phyloP scores from a whole-genome alignment of 2,329 filamentous ascomycete species.

The Aspergillus novofumigatus region DNA sequence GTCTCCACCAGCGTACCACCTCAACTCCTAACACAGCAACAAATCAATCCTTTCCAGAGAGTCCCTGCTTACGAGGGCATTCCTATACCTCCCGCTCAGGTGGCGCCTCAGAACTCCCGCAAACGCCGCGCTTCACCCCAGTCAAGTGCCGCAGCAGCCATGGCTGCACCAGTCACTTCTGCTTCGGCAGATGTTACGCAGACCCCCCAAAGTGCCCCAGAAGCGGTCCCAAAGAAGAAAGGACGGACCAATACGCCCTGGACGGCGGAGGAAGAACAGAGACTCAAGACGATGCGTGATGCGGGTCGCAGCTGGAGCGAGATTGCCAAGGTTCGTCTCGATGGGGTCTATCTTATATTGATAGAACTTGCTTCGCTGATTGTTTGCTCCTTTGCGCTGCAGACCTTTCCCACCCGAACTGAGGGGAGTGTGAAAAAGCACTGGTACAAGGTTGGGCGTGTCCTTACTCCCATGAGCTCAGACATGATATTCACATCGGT shows the following conservation, averaged over 20 bases:
- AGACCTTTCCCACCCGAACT: conserved; percentile 89
- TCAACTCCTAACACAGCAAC: conserved; percentile 37
- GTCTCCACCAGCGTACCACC: conserved; percentile 31
- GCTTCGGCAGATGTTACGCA: conserved; percentile 28
- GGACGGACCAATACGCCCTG: conserved; percentile 97
- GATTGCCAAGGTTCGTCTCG: conserved; percentile 76
- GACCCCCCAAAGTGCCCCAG: conserved; percentile 20
- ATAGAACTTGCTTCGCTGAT: background rate
- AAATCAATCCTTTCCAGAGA: conserved; percentile 33
- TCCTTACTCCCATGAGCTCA: background rate
- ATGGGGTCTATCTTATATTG: background rate
- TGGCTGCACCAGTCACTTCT: conserved; percentile 30
- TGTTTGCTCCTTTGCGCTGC: conserved; percentile 7
- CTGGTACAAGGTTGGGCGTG: conserved; percentile 81
- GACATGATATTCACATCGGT: conserved; percentile 16
- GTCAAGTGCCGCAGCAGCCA: conserved; percentile 33
- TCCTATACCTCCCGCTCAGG: conserved; percentile 36
- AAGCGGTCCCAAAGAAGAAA: conserved; percentile 62
- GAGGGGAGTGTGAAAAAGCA: conserved; percentile 99
- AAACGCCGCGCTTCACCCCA: conserved; percentile 43
- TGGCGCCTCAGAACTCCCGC: conserved; percentile 36
- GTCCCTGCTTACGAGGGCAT: conserved; percentile 36
- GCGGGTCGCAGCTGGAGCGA: conserved; percentile 93
- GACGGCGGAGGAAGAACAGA: conserved; percentile 89
- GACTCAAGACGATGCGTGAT: conserved; percentile 91